Evolutionary conservation across 2,329 filamentous ascomycete species (phyloP).

Genomic region (Emmonsiellopsis sp.): DNA sequence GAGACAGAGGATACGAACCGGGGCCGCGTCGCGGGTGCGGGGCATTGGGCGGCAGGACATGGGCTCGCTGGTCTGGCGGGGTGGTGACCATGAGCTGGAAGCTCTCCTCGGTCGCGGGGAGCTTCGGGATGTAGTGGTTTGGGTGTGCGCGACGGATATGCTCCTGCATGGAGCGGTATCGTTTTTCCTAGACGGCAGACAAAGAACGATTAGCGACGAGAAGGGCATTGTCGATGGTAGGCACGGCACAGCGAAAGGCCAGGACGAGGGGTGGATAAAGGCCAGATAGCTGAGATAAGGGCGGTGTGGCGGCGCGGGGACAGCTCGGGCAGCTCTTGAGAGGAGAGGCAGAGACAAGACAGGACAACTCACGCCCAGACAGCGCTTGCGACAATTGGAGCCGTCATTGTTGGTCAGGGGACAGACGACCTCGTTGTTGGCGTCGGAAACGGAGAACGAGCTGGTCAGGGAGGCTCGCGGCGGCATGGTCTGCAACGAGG

Average conservation of each 20-base stretch:
- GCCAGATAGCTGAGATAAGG: neutral
- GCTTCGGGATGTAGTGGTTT: conserved; percentile 94
- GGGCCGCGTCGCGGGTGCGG: conserved; percentile 8
- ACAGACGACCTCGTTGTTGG: conserved; percentile 93
- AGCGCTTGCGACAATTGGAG: conserved; percentile 93
- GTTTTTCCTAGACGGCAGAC: conserved; percentile 60
- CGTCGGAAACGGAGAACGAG: conserved; percentile 84
- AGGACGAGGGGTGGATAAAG: neutral
- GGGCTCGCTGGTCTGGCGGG: conserved; percentile 63
- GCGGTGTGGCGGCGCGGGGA: neutral
- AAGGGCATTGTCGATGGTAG: neutral
- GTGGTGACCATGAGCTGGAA: conserved; percentile 94
- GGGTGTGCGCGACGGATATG: conserved; percentile 96
- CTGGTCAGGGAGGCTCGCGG: conserved; percentile 77
- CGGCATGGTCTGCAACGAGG: conserved; percentile 52
- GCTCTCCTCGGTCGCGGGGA: conserved; percentile 95
- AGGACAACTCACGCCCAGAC: conserved; percentile 75
- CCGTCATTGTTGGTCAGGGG: conserved; percentile 93
- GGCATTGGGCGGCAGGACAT: conserved; percentile 33
- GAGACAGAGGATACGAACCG: conserved; percentile 3
- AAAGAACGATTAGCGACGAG: neutral
- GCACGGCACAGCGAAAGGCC: too few relatives aligned
- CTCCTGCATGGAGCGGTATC: conserved; percentile 98
- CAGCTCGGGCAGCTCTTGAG: conserved; percentile 1
- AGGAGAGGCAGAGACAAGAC: conserved; percentile 9